Evolutionary conservation across 257 asterid genomes (phyloP).

Genomic region (Solanum etuberosum): DNA sequence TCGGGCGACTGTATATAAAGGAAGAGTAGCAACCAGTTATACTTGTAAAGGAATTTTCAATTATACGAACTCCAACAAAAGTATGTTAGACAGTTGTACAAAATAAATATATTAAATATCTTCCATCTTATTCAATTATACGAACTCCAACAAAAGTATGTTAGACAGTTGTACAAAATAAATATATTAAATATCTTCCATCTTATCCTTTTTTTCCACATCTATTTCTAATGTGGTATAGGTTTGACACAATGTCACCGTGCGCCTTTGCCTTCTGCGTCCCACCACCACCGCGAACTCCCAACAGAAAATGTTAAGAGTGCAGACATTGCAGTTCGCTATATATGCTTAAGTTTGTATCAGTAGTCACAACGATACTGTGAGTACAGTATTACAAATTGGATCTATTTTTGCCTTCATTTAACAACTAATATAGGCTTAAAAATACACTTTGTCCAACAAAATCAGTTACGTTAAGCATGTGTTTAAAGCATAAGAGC

Average conservation of each 20-base stretch:
- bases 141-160: not conserved
- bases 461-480: not conserved
- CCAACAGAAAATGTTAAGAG: not conserved
- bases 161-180: not conserved
- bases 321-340: not conserved
- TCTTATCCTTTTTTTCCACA: not conserved
- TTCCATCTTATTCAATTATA: constrained; percentile 1
- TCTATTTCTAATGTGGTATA: not conserved
- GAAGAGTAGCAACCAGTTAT: constrained; percentile 29
- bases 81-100: not conserved
- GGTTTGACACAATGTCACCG: not conserved
- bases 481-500: not conserved
- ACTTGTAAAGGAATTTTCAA: constrained; percentile 47
- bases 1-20: constrained; percentile 42
- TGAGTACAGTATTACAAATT: not conserved
- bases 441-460: not conserved
- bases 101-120: not conserved
- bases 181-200: not conserved
- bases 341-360: not conserved
- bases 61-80: not conserved
- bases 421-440: not conserved
- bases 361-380: not conserved
- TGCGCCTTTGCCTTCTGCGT: not conserved
- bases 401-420: not conserved
- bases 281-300: not conserved